Conservation (phyloP, 805 yeast genomes). For the Wickerhamomyces chaumierensis region DNA sequence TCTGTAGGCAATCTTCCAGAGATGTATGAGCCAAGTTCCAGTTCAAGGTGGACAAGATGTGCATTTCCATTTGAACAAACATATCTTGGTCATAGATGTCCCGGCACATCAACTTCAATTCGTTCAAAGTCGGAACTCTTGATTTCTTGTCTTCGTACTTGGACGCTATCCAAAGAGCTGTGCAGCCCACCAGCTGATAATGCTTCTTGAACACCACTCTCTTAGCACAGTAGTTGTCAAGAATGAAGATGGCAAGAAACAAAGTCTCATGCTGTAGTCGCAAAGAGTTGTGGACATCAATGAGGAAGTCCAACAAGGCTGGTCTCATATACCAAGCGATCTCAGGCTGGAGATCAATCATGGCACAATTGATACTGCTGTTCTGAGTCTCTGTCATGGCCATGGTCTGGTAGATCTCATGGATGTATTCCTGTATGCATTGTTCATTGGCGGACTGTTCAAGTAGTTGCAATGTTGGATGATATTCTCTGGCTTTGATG, state of each 20-base stretch:
- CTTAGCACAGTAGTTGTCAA: slow-evolving; percentile 77
- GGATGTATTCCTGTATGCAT: slow-evolving; percentile 29
- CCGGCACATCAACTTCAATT: slow-evolving; percentile 56
- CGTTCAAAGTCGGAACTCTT: slow-evolving; percentile 54
- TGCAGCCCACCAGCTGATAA: slow-evolving; percentile 74
- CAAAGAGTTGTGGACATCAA: slow-evolving; percentile 53
- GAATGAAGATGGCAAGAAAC: slow-evolving; percentile 54
- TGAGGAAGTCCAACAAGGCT: slow-evolving; percentile 63
- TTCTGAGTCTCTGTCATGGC: slow-evolving; percentile 24
- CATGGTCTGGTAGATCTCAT: slow-evolving; percentile 29
- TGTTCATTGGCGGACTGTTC: slow-evolving; percentile 32
- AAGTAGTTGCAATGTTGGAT: slow-evolving; percentile 31
- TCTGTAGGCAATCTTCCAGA: slow-evolving; percentile 18
- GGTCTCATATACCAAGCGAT: slow-evolving; percentile 71
- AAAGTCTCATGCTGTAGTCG: slow-evolving; percentile 55
- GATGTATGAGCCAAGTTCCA: slow-evolving; percentile 35
- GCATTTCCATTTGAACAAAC: slow-evolving; percentile 73
- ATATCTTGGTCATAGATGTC: slow-evolving; percentile 48
- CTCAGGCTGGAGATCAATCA: slow-evolving; percentile 83
- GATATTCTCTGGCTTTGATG: slow-evolving; percentile 14
- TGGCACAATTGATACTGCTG: slow-evolving; percentile 23
- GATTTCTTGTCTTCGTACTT: slow-evolving; percentile 61
- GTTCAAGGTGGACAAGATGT: slow-evolving; percentile 56
- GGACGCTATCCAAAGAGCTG: slow-evolving; percentile 82
- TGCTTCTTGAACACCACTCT: slow-evolving; percentile 72